Evolutionary conservation across 2,329 filamentous ascomycete genomes (phyloP).

Genomic region (Stagonosporopsis vannaccii): DNA sequence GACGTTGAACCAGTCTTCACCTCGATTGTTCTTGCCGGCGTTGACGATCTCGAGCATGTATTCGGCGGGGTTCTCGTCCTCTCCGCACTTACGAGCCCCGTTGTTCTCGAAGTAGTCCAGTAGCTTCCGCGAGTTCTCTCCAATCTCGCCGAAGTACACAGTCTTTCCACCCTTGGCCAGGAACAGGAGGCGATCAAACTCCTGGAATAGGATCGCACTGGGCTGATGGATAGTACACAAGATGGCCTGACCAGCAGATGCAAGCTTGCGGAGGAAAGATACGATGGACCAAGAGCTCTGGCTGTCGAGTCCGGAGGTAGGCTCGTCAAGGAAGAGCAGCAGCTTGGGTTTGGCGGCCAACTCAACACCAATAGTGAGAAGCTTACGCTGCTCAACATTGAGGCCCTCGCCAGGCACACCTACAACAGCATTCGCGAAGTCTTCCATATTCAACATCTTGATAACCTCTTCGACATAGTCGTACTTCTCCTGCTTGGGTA

Average conservation of each 20-base stretch:
- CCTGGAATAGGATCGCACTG: constrained; percentile 53
- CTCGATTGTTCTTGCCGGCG: constrained; percentile 40
- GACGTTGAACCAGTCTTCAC: constrained; percentile 51
- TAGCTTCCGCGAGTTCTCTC: constrained; percentile 51
- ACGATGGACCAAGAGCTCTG: constrained; percentile 68
- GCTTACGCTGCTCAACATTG: constrained; percentile 73
- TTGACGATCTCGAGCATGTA: constrained; percentile 70
- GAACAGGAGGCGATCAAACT: constrained; percentile 55
- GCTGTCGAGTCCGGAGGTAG: constrained; percentile 64
- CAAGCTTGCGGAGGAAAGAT: constrained; percentile 67
- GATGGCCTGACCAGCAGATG: constrained; percentile 56
- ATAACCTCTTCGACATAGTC: constrained; percentile 71
- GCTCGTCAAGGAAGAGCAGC: constrained; percentile 69
- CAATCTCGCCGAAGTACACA: constrained; percentile 58
- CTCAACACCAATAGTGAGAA: constrained; percentile 76
- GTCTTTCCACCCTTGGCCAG: constrained; percentile 55
- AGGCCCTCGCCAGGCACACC: constrained; percentile 69
- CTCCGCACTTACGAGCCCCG: constrained; percentile 66
- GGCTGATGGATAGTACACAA: constrained; percentile 59
- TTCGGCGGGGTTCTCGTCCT: constrained; percentile 75
- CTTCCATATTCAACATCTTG: constrained; percentile 70
- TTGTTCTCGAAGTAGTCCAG: constrained; percentile 66
- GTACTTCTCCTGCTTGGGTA: constrained; percentile 65
- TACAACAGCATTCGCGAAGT: constrained; percentile 71
- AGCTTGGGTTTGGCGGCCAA: constrained; percentile 72